Conservation (phyloP, 352 stramenopile species). For the Pythium guiyangense region DNA sequence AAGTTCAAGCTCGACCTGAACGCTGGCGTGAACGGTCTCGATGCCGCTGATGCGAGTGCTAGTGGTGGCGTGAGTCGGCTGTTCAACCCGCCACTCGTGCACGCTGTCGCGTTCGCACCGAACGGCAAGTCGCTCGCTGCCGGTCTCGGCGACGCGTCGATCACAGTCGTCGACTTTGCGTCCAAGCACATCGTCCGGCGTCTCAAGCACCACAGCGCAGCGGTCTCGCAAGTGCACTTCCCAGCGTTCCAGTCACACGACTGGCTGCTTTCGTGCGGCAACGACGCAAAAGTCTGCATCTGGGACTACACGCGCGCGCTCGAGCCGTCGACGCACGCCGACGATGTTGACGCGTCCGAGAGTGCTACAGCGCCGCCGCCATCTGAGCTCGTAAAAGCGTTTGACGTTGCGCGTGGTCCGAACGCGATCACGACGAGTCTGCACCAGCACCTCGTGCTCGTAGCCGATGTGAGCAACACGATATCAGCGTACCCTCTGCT, state of each 20-base stretch:
- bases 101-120: constrained; percentile 57
- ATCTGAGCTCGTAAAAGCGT: constrained; percentile 35
- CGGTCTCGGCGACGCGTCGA: constrained; percentile 56
- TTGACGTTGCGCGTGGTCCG: constrained; percentile 31
- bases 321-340: constrained; percentile 11
- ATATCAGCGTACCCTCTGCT: constrained; percentile 44
- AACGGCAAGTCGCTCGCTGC: constrained; percentile 62
- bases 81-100: constrained; percentile 73
- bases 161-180: constrained; percentile 61
- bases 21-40: constrained; percentile 32
- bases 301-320: constrained; percentile 54
- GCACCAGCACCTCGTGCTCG: constrained; percentile 46
- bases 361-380: background rate
- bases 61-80: constrained; percentile 34
- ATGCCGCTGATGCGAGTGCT: constrained; percentile 1
- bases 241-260: constrained; percentile 38
- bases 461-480: constrained; percentile 42
- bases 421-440: constrained; percentile 54
- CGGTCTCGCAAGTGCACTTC: constrained; percentile 67
- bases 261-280: constrained; percentile 56
- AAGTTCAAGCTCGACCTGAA: constrained; percentile 74
- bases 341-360: constrained; percentile 22
- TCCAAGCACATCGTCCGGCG: constrained; percentile 44
- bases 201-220: constrained; percentile 45
- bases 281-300: constrained; percentile 61